Percentiles rank a stretch among this genome's conserved stretches.
phyloP scores from a whole-genome alignment of 768 basidiomycete species.

The Tulasnella sp. region DNA sequence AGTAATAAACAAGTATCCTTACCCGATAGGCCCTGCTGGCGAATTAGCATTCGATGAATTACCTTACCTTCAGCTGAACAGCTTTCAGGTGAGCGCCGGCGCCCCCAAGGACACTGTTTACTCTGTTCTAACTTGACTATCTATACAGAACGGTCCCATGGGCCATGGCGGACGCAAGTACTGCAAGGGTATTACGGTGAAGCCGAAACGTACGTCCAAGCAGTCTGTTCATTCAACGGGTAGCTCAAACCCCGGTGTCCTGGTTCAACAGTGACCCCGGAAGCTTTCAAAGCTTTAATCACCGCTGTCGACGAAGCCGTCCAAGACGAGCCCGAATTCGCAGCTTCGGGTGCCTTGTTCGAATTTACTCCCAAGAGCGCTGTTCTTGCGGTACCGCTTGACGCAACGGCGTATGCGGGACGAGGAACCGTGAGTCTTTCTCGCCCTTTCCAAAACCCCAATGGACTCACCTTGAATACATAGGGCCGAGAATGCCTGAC shows the following conservation, averaged over 20 bases:
- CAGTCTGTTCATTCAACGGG: neutral
- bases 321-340: neutral
- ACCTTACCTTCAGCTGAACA: neutral
- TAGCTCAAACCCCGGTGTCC: neutral
- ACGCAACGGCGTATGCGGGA: neutral
- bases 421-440: neutral
- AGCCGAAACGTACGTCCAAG: neutral
- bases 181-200: neutral
- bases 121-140: neutral
- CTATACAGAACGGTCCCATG: neutral
- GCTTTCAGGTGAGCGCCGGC: neutral
- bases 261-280: neutral
- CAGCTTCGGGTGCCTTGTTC: neutral
- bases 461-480: neutral
- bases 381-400: neutral
- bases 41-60: neutral
- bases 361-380: neutral
- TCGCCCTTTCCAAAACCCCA: neutral
- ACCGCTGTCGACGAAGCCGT: neutral
- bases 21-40: neutral
- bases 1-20: too few relatives aligned
- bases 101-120: neutral
- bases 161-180: neutral
- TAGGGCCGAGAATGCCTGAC: neutral
- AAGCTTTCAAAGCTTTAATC: neutral